These are phyloP conservation scores for Cornus florida DNA, from an alignment of 148 eudicot species.

Conservation along the genomic window DNA sequence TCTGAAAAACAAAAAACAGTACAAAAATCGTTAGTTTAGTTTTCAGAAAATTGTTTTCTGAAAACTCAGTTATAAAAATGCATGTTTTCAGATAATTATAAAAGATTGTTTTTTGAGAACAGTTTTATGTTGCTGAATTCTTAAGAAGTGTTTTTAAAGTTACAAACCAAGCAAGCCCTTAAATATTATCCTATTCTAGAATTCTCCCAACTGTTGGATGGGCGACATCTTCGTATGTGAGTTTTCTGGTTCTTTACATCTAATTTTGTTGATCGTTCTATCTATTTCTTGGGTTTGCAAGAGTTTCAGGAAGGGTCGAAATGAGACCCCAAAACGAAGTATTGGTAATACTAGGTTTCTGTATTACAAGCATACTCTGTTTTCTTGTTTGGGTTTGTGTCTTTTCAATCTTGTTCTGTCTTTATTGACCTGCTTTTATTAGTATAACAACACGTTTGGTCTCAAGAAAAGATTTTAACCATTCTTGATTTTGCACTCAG, in stretches of 20 bases:
- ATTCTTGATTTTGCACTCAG: conserved; percentile 49
- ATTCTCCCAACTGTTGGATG: no score
- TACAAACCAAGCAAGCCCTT: no score
- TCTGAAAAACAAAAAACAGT: no score
- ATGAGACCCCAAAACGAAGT: conserved; percentile 27
- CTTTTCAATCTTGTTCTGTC: conserved; percentile 41
- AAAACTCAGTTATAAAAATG: no score
- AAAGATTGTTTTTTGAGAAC: no score
- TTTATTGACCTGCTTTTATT: conserved; percentile 41
- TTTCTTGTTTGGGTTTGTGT: conserved; percentile 35
- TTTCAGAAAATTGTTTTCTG: no score
- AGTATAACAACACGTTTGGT: conserved; percentile 61
- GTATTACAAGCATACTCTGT: conserved; percentile 31
- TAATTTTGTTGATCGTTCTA: conserved; percentile 3
- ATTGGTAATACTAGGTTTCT: conserved; percentile 16
- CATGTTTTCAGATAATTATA: no score
- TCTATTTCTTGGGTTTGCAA: background rate
- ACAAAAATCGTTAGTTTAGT: no score
- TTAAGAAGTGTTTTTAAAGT: no score
- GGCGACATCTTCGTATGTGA: background rate
- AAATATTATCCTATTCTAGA: no score
- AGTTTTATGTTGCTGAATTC: no score
- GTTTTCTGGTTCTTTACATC: conserved; percentile 15
- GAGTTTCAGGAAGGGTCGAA: conserved; percentile 6
- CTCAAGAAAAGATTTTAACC: no score